Percentiles rank a stretch among this genome's conserved stretches.
Conservation (phyloP, 345 rosid species). For the Viola odorata region DNA sequence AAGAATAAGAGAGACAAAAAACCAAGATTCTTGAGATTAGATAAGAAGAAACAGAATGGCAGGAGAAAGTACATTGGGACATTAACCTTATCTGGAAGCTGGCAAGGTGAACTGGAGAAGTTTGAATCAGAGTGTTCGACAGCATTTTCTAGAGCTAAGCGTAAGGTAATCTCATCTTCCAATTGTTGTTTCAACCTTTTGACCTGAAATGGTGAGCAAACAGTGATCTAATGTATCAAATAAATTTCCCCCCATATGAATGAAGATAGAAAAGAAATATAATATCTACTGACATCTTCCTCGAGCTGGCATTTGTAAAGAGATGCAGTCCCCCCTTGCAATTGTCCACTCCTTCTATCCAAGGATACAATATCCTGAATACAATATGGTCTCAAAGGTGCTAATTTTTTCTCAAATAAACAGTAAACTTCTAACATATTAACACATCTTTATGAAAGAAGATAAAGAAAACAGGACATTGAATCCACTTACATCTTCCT, state of each 20-base stretch:
- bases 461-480: background rate
- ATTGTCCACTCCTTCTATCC: constrained; percentile 31
- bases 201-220: constrained; percentile 40
- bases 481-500: constrained; percentile 69
- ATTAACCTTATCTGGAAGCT: constrained; percentile 67
- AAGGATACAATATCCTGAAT: constrained; percentile 33
- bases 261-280: background rate
- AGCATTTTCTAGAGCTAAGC: constrained; percentile 58
- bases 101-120: constrained; percentile 43
- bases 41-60: background rate
- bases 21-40: background rate
- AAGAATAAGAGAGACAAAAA: constrained; percentile 8
- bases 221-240: background rate
- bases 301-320: constrained; percentile 66
- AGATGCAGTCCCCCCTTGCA: constrained; percentile 39
- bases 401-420: background rate
- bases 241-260: background rate
- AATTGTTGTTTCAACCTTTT: constrained; percentile 59
- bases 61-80: constrained; percentile 3
- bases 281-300: constrained; percentile 64
- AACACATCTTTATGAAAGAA: background rate
- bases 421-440: background rate
- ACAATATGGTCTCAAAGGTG: constrained; percentile 2
- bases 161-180: constrained; percentile 69
- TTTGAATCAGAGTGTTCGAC: constrained; percentile 53